These are phyloP conservation scores for Haematococcus lacustris DNA, from an alignment of 139 green algal genomes.

Conservation along the genomic window DNA sequence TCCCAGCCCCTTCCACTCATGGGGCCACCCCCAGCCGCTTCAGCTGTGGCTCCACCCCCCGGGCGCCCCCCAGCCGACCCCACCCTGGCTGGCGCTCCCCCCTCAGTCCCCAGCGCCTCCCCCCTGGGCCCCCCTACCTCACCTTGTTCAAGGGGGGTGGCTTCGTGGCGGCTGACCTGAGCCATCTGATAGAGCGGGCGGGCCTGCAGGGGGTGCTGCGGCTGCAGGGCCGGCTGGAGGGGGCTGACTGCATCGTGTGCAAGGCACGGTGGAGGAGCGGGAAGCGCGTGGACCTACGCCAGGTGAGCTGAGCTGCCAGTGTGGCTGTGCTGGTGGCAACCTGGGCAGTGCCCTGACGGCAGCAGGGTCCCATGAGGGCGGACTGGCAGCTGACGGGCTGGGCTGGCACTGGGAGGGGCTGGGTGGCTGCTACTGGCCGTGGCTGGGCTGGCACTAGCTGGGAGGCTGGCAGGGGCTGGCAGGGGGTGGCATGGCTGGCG, in stretches of 20 bases:
- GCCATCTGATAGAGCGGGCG: neutral
- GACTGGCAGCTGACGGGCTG: neutral
- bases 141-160: slow-evolving; percentile 16
- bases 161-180: slow-evolving; percentile 13
- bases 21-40: neutral
- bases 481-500: neutral
- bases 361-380: neutral
- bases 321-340: neutral
- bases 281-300: slow-evolving; percentile 7
- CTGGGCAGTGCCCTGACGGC: neutral
- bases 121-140: neutral
- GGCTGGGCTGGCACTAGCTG: neutral
- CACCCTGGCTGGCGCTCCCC: neutral
- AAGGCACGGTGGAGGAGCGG: slow-evolving; percentile 7
- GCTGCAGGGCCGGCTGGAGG: neutral
- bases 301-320: slow-evolving; percentile 1
- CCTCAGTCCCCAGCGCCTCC: neutral
- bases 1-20: neutral
- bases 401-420: neutral
- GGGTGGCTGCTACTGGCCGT: neutral
- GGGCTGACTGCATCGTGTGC: slow-evolving; percentile 13
- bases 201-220: slow-evolving; percentile 7
- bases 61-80: neutral
- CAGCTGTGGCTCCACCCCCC: neutral
- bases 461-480: neutral